Evolutionary conservation across 2,329 filamentous ascomycete genomes (phyloP).

Genomic region (Penicillium sp.): DNA sequence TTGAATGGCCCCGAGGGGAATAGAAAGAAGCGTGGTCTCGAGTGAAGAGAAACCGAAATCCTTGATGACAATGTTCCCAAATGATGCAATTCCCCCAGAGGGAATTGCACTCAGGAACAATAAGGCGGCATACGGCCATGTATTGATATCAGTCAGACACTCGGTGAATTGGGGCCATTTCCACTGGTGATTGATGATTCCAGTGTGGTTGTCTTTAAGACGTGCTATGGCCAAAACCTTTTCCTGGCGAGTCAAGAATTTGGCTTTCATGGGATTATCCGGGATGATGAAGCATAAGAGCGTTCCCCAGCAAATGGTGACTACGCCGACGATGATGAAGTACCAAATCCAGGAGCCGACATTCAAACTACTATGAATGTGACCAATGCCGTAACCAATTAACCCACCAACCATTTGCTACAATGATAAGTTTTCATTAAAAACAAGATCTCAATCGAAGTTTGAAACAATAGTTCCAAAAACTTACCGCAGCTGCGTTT

Average conservation of each 20-base stretch:
- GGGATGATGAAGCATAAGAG: not conserved
- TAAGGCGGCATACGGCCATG: conserved; percentile 12
- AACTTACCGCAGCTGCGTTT: too few species aligned
- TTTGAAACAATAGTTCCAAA: too few species aligned
- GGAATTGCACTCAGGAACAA: conserved; percentile 16
- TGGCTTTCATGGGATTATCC: not conserved
- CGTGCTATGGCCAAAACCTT: conserved; percentile 45
- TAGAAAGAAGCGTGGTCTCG: not conserved
- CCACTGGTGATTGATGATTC: conserved; percentile 43
- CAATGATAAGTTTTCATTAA: too few species aligned
- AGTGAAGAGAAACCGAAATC: conserved; percentile 10
- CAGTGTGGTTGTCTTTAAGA: conserved; percentile 47
- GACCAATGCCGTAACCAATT: too few species aligned
- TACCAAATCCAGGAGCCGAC: too few species aligned
- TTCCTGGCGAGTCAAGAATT: conserved; percentile 43
- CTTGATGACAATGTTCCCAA: conserved; percentile 14
- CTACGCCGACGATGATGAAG: not conserved
- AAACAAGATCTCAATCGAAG: too few species aligned
- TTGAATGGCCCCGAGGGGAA: not conserved
- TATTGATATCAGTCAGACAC: conserved; percentile 33
- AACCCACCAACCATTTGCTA: too few species aligned
- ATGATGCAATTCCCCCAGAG: conserved; percentile 15
- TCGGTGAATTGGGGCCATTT: conserved; percentile 43
- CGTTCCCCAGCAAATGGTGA: not conserved
- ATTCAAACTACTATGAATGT: too few species aligned